A percentile compares a stretch with the other conserved stretches of the same genome.
phyloP scores from a whole-genome alignment of 2,329 filamentous ascomycete genomes.

The Chrysosporium keratinophilum region DNA sequence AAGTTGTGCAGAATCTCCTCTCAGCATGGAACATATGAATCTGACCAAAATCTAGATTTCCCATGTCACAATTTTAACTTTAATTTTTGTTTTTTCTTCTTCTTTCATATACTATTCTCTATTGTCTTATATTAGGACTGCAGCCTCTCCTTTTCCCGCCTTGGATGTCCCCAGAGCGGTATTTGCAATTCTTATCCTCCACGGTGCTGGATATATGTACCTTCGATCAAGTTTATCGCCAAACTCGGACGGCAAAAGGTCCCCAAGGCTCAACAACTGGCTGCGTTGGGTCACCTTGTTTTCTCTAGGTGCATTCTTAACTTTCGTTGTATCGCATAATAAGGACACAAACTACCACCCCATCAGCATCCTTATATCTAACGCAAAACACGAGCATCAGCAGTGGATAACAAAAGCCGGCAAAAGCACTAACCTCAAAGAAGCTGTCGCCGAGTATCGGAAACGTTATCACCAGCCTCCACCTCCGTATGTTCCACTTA shows the following conservation, averaged over 20 bases:
- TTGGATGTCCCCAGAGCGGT: constrained; percentile 23
- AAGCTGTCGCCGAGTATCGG: constrained; percentile 44
- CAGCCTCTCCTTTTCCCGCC: constrained; percentile 26
- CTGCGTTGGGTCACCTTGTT: constrained; percentile 32
- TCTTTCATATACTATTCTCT: constrained; percentile 28
- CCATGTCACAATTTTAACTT: constrained; percentile 31
- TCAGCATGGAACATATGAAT: not conserved
- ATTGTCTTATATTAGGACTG: constrained; percentile 26
- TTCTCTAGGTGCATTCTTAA: constrained; percentile 35
- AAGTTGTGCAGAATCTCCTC: constrained; percentile 15
- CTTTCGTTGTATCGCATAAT: constrained; percentile 34
- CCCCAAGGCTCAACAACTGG: constrained; percentile 23
- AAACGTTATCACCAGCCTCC: constrained; percentile 45
- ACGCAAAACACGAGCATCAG: constrained; percentile 41
- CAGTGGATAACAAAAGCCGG: constrained; percentile 40
- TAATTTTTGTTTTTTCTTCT: constrained; percentile 31
- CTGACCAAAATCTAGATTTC: constrained; percentile 26
- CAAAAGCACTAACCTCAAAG: constrained; percentile 38
- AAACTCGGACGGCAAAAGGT: constrained; percentile 24
- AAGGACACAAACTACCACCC: constrained; percentile 41
- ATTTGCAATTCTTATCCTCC: constrained; percentile 26
- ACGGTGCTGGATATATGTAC: constrained; percentile 24
- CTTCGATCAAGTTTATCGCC: constrained; percentile 22
- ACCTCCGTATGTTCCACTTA: constrained; percentile 38
- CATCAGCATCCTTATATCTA: constrained; percentile 45